Percentiles rank a stretch among this genome's conserved stretches.
Evolutionary conservation across 2,329 filamentous ascomycete species (phyloP).

Genomic region (Cadophora gregata): DNA sequence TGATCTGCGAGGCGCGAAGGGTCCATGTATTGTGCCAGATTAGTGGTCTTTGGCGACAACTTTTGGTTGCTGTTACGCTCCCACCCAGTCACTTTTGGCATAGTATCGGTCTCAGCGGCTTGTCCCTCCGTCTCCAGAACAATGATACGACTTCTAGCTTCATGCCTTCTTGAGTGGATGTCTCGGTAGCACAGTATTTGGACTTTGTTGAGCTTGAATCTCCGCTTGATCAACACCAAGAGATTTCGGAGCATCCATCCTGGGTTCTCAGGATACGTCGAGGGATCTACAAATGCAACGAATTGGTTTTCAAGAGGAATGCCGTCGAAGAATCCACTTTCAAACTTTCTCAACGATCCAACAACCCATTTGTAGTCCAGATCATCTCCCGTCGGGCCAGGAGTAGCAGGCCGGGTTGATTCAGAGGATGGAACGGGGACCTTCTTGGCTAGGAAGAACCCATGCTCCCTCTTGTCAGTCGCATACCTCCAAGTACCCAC

Average conservation of each 20-base stretch:
- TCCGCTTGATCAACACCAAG: conserved; percentile 80
- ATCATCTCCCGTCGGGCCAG: conserved; percentile 58
- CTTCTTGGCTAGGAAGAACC: conserved; percentile 94
- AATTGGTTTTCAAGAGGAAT: conserved; percentile 76
- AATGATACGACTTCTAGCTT: conserved; percentile 81
- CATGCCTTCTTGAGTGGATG: conserved; percentile 75
- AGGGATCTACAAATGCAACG: conserved; percentile 89
- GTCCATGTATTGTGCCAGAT: conserved; percentile 93
- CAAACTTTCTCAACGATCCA: conserved; percentile 76
- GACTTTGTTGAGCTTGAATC: conserved; percentile 77
- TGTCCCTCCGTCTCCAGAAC: conserved; percentile 45
- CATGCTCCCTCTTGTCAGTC: conserved; percentile 83
- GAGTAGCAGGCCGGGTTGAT: conserved; percentile 49
- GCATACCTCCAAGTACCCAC: conserved; percentile 88
- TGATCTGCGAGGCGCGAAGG: conserved; percentile 86
- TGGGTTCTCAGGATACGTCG: conserved; percentile 84
- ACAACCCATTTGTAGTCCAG: conserved; percentile 77
- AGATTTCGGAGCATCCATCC: conserved; percentile 94
- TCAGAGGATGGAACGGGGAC: conserved; percentile 49
- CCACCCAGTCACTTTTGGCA: conserved; percentile 96
- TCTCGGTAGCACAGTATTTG: conserved; percentile 93
- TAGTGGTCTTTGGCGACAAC: conserved; percentile 76
- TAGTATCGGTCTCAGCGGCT: conserved; percentile 46
- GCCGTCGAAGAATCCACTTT: conserved; percentile 84
- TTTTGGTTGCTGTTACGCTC: conserved; percentile 83